These are phyloP conservation scores for Suhomyces faveliae DNA, from an alignment of 805 yeast species.

Conservation along the genomic window DNA sequence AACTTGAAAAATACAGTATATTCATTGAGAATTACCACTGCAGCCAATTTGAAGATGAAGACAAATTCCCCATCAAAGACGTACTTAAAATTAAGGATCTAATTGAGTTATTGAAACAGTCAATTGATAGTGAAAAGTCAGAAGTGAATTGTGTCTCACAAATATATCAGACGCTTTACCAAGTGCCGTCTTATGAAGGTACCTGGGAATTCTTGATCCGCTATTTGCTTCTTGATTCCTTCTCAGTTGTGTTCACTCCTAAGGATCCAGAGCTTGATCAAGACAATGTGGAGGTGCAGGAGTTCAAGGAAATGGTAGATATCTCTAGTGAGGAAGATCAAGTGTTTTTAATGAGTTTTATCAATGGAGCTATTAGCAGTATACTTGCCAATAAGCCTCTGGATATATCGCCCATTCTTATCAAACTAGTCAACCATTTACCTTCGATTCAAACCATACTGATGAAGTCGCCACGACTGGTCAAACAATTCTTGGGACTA, in stretches of 20 bases:
- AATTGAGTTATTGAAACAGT: slow-evolving; percentile 12
- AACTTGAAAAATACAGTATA: slow-evolving; percentile 32
- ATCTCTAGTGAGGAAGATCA: slow-evolving; percentile 22
- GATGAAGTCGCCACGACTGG: slow-evolving; percentile 17
- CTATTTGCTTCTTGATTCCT: slow-evolving; percentile 45
- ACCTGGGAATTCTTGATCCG: slow-evolving; percentile 40
- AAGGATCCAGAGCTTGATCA: slow-evolving; percentile 13
- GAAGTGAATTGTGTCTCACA: not conserved
- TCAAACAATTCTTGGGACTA: slow-evolving; percentile 22
- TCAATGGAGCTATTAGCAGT: slow-evolving; percentile 39
- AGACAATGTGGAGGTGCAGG: slow-evolving; percentile 21
- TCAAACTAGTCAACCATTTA: slow-evolving; percentile 23
- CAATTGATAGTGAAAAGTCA: slow-evolving; percentile 6
- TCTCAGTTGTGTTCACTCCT: slow-evolving; percentile 27
- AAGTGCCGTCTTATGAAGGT: slow-evolving; percentile 21
- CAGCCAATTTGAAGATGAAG: slow-evolving; percentile 19
- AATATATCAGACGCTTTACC: not conserved
- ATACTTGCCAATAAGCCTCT: slow-evolving; percentile 21
- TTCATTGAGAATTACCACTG: slow-evolving; percentile 29
- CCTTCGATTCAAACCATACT: slow-evolving; percentile 21
- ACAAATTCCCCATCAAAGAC: slow-evolving; percentile 18
- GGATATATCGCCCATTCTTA: slow-evolving; percentile 16
- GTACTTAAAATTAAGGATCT: slow-evolving; percentile 23
- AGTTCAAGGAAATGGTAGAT: slow-evolving; percentile 30
- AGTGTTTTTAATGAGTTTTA: slow-evolving; percentile 31